Percentiles rank a stretch among this genome's conserved stretches.
Evolutionary conservation across 495 filamentous ascomycete genomes (phyloP).

Genomic region (Immersiella caudata): DNA sequence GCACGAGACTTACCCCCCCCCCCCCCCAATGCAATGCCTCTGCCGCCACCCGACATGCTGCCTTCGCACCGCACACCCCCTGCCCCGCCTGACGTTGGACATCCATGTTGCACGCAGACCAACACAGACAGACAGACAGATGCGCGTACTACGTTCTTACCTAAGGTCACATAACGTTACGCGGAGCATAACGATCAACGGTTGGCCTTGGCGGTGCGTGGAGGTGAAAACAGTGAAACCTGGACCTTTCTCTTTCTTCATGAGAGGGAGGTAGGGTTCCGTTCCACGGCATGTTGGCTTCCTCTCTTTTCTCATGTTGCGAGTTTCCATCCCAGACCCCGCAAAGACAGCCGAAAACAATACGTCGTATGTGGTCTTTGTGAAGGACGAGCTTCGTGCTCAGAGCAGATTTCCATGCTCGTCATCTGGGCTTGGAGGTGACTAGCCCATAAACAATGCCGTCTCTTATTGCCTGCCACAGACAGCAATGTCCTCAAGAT

Average conservation of each 20-base stretch:
- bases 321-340: no score
- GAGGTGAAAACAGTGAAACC: background rate
- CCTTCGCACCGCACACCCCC: background rate
- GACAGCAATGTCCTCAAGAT: no score
- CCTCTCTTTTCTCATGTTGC: no score
- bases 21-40: background rate
- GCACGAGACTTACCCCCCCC: background rate
- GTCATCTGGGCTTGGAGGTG: no score
- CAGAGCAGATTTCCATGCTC: no score
- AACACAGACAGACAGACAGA: conserved; percentile 3
- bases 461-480: no score
- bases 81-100: background rate
- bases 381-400: no score
- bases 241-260: background rate
- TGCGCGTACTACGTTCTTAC: background rate
- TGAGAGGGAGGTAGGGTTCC: no score
- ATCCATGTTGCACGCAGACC: background rate
- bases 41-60: background rate
- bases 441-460: no score
- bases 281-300: no score
- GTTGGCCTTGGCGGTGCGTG: background rate
- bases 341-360: no score
- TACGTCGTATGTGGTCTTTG: no score
- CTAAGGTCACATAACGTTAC: background rate
- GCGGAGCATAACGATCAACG: background rate